phyloP scores from a whole-genome alignment of 2,329 filamentous ascomycete genomes.

The Trichocomaceae sp. region DNA sequence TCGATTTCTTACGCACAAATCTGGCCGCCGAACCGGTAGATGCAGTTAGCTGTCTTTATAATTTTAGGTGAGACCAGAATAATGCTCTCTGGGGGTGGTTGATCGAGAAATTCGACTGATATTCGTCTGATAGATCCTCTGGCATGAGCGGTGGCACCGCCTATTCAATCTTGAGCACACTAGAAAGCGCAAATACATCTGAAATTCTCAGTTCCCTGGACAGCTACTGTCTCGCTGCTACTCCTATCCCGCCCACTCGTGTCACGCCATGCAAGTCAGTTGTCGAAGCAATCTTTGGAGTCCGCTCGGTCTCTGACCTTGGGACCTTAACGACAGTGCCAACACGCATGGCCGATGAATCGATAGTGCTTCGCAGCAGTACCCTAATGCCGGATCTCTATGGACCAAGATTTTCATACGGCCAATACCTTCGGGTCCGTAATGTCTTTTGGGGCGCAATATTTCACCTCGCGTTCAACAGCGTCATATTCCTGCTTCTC shows the following conservation, averaged over 20 bases:
- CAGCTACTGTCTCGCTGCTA: constrained; percentile 48
- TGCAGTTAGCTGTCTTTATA: constrained; percentile 48
- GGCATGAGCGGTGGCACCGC: constrained; percentile 56
- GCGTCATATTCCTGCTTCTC: constrained; percentile 43
- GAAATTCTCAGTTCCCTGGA: constrained; percentile 44
- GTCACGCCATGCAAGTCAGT: constrained; percentile 27
- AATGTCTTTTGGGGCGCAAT: constrained; percentile 43
- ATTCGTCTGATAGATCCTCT: constrained; percentile 24
- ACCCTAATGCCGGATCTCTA: constrained; percentile 53
- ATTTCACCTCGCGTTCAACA: constrained; percentile 44
- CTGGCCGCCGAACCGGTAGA: constrained; percentile 46
- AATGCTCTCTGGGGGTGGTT: not conserved
- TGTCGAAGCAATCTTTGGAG: constrained; percentile 39
- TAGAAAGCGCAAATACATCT: constrained; percentile 41
- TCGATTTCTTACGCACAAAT: constrained; percentile 47
- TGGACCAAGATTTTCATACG: constrained; percentile 52
- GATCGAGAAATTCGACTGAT: not conserved
- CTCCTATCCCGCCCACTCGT: constrained; percentile 32
- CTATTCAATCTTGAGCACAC: constrained; percentile 56
- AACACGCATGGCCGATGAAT: constrained; percentile 47
- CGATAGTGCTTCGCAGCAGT: constrained; percentile 56
- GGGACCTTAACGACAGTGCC: constrained; percentile 53
- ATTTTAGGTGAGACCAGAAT: constrained; percentile 41
- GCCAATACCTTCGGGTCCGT: constrained; percentile 49
- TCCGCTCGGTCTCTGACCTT: constrained; percentile 49